Conservation (phyloP, 371 early-diverging fungal species). For the Apophysomyces elegans region DNA sequence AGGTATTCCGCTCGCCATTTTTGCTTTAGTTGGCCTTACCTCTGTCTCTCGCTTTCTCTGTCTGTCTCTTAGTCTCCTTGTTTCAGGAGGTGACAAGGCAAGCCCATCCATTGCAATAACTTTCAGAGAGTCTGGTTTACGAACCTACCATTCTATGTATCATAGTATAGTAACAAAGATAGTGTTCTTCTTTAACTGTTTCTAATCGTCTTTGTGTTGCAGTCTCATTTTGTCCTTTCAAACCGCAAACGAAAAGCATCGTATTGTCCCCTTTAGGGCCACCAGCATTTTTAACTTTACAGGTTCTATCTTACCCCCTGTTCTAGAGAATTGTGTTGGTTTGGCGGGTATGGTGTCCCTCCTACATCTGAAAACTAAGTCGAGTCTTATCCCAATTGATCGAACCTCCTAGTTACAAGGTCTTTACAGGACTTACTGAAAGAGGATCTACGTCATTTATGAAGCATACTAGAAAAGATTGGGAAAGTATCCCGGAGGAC, state of each 20-base stretch:
- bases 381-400: too few relatives aligned
- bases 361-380: neutral
- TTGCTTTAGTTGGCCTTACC: neutral
- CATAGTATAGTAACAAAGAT: neutral
- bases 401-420: too few relatives aligned
- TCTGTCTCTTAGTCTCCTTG: neutral
- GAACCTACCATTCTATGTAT: neutral
- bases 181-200: neutral
- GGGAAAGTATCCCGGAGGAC: too few relatives aligned
- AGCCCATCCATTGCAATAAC: neutral
- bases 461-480: too few relatives aligned
- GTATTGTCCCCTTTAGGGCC: slow-evolving; percentile 4
- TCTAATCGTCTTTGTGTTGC: neutral
- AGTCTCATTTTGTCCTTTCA: neutral
- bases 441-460: too few relatives aligned
- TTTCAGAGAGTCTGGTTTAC: neutral
- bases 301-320: neutral
- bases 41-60: neutral
- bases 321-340: neutral
- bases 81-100: neutral
- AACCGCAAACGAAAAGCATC: neutral
- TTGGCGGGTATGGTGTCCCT: neutral
- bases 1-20: neutral
- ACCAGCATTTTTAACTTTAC: slow-evolving; percentile 8
- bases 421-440: too few relatives aligned